Conservation (phyloP, 148 eudicot genomes). For the Chenopodium suecicum region DNA sequence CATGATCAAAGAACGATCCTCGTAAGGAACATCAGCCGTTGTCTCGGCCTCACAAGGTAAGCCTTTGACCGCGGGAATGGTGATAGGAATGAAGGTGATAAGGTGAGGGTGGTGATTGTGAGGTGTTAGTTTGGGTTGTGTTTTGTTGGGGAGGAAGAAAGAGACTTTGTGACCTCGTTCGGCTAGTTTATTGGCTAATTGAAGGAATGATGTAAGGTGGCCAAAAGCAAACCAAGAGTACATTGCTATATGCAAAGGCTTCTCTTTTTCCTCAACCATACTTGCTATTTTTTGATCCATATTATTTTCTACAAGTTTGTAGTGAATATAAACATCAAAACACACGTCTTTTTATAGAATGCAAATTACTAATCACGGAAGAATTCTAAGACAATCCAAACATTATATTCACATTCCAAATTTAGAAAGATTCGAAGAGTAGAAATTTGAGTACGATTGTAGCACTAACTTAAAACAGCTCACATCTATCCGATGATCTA, state of each 20-base stretch:
- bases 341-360: too few relatives aligned
- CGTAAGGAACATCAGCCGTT: neutral
- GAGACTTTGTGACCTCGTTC: constrained; percentile 33
- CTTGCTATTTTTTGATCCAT: too few relatives aligned
- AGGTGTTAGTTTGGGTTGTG: constrained; percentile 27
- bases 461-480: too few relatives aligned
- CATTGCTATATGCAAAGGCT: constrained; percentile 2
- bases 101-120: constrained; percentile 39
- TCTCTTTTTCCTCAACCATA: neutral
- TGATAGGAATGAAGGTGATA: constrained; percentile 33
- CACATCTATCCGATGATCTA: too few relatives aligned
- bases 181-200: neutral
- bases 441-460: too few relatives aligned
- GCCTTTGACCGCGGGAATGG: constrained; percentile 39
- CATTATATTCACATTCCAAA: too few relatives aligned
- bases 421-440: too few relatives aligned
- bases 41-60: constrained; percentile 29
- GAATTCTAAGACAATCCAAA: too few relatives aligned
- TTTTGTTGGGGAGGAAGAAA: constrained; percentile 34
- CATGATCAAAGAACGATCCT: neutral
- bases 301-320: too few relatives aligned
- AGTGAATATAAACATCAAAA: too few relatives aligned
- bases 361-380: too few relatives aligned
- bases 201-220: neutral
- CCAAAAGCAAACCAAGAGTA: neutral